Percentiles rank a stretch among this genome's conserved stretches.
These are phyloP conservation scores for Bullera alba DNA, from an alignment of 768 basidiomycete genomes.

Conservation along the genomic window DNA sequence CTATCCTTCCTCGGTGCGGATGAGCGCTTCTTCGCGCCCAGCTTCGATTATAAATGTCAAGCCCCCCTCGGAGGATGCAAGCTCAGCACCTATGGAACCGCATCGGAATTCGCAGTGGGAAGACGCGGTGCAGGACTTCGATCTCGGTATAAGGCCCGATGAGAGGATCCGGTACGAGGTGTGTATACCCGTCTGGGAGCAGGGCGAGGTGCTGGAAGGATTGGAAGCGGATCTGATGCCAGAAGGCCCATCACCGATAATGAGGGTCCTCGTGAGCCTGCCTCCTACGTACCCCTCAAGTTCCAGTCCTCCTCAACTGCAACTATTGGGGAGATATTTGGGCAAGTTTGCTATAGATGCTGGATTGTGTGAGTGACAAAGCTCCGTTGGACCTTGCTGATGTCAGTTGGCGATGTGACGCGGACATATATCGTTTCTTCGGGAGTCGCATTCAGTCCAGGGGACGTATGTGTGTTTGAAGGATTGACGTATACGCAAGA, in stretches of 20 bases:
- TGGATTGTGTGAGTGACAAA: slow-evolving; percentile 36
- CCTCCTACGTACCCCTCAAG: slow-evolving; percentile 43
- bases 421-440: slow-evolving; percentile 43
- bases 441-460: slow-evolving; percentile 40
- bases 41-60: slow-evolving; percentile 7
- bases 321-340: slow-evolving; percentile 44
- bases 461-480: slow-evolving; percentile 46
- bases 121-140: slow-evolving; percentile 18
- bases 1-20: slow-evolving; percentile 25
- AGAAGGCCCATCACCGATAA: slow-evolving; percentile 16
- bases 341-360: slow-evolving; percentile 44
- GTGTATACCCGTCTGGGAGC: slow-evolving; percentile 33
- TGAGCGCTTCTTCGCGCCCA: slow-evolving; percentile 25
- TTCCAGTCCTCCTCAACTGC: slow-evolving; percentile 42
- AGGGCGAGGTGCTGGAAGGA: slow-evolving; percentile 25
- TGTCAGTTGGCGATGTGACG: slow-evolving; percentile 43
- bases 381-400: background rate
- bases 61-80: background rate
- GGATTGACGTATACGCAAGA: slow-evolving; percentile 37
- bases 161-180: slow-evolving; percentile 43
- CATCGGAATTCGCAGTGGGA: slow-evolving; percentile 4
- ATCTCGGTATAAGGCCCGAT: slow-evolving; percentile 16
- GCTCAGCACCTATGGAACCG: background rate
- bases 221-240: slow-evolving; percentile 8
- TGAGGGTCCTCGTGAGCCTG: slow-evolving; percentile 40